Base-by-base conservation (phyloP, 306 rosid species). In the Malus sylvestris region DNA sequence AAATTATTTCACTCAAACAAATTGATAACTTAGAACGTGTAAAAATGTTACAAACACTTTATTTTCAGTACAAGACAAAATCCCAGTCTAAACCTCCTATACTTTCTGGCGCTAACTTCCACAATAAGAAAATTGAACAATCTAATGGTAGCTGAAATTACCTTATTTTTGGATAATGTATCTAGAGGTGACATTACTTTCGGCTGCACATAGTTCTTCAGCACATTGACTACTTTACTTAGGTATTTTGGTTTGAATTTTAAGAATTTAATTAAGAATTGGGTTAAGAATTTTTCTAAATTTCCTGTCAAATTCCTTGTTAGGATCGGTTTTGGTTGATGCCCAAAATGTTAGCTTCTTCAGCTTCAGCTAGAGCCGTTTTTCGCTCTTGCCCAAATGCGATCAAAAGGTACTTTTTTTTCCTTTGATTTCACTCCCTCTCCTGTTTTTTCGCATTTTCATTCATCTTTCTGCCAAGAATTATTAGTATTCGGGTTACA, bases 131-230 rank as follows among this genome's bases (percentile, higher is more conserved):
- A 62, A 51, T 66, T 13, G 29, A 44, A 22, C 5, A 53, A 35
- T 55, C n/a, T 8, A 78, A 53, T 62, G 74, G 57, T 29, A 27
- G 78, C 42, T 68, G 66, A 80, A 61, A 70, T 78, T 85, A 94
- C 98, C 97, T 94, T 91, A 5, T 77, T 76, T 86, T 94, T 94
- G 53, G 98, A 91, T 72, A 90, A 77, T 46, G 98, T 91, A 86
- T 94, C 86, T 4, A 82, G 83, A 77, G 91, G 96, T 33, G 93
- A 94, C 97, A 94, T 87, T 72, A 91, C 83, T 83, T 85, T 55
- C 23, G 98, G 98, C 87, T 87, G 97, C 53, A 87, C 89, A 78
- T 90, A 91, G 78, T 93, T 93, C 90, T 91, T 93, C 25, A 25
- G 25, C 25, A 25, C 25, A 25, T 25, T 25, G 25, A 25, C 25